These are phyloP conservation scores for Cryptococcus jaspeensis DNA, from an alignment of 1,284 basidiomycete species.

Conservation along the genomic window DNA sequence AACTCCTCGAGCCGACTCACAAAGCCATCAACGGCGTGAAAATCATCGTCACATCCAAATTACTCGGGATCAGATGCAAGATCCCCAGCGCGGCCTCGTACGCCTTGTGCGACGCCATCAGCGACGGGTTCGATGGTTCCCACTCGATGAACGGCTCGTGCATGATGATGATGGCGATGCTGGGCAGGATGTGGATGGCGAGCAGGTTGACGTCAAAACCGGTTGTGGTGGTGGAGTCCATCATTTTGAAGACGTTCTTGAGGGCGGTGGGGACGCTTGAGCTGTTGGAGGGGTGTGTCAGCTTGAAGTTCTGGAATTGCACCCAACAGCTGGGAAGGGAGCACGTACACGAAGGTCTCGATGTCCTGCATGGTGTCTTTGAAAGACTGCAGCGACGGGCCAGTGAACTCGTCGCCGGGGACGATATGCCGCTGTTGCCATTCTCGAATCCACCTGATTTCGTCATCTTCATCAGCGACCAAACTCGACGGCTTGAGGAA, in stretches of 20 bases:
- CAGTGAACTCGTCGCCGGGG: conserved; percentile 29
- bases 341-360: conserved; percentile 31
- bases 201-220: conserved; percentile 34
- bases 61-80: conserved; percentile 43
- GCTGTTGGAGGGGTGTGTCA: conserved; percentile 3
- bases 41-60: conserved; percentile 38
- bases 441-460: conserved; percentile 26
- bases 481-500: too few species aligned
- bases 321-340: background rate
- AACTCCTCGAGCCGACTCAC: conserved; percentile 19
- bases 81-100: conserved; percentile 35
- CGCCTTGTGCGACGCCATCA: conserved; percentile 22
- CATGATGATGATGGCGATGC: conserved; percentile 31
- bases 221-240: conserved; percentile 15
- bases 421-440: conserved; percentile 40
- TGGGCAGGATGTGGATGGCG: conserved; percentile 41
- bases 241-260: conserved; percentile 32
- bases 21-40: conserved; percentile 35
- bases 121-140: conserved; percentile 16
- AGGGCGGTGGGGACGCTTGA: conserved; percentile 25
- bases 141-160: conserved; percentile 41
- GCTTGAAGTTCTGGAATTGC: too few species aligned
- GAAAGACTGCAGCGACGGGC: conserved; percentile 22
- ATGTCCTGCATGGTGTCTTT: conserved; percentile 31
- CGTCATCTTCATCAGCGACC: background rate